Percentiles rank a stretch among this genome's conserved stretches.
phyloP scores from a whole-genome alignment of 108 stramenopile genomes.

The Cyclotella kingstonii region DNA sequence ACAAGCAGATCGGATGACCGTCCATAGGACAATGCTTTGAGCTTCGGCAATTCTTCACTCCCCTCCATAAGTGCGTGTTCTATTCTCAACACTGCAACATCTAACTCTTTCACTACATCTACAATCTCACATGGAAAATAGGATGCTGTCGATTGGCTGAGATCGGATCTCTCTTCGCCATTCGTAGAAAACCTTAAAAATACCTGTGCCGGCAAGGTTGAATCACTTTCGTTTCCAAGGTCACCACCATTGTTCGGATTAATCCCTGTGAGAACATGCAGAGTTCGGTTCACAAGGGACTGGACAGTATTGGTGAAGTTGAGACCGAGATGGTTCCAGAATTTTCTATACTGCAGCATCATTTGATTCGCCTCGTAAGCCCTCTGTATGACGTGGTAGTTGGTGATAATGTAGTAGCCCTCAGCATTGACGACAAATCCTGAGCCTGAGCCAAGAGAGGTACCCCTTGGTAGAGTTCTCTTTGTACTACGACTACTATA shows the following conservation, averaged over 20 bases:
- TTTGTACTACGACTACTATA: too few species aligned
- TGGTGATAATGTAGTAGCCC: slow-evolving; percentile 84
- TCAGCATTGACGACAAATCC: slow-evolving; percentile 68
- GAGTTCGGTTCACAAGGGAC: slow-evolving; percentile 11
- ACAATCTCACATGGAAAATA: slow-evolving; percentile 53
- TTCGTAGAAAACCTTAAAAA: slow-evolving; percentile 32
- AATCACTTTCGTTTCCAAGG: not conserved
- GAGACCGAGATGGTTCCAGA: slow-evolving; percentile 25
- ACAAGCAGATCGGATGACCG: slow-evolving; percentile 68
- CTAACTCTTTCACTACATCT: slow-evolving; percentile 78
- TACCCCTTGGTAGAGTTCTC: slow-evolving; percentile 16
- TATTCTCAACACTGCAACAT: slow-evolving; percentile 69
- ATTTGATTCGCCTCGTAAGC: slow-evolving; percentile 45
- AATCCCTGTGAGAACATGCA: slow-evolving; percentile 14
- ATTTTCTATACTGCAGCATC: slow-evolving; percentile 17
- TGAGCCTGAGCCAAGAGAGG: slow-evolving; percentile 60
- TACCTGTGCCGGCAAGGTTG: slow-evolving; percentile 15
- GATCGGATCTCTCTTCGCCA: slow-evolving; percentile 1
- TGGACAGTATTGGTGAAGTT: slow-evolving; percentile 39
- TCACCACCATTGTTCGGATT: not conserved
- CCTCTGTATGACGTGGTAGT: slow-evolving; percentile 84
- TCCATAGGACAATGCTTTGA: slow-evolving; percentile 44
- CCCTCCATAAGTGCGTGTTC: not conserved
- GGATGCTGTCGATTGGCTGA: slow-evolving; percentile 5
- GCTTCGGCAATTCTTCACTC: slow-evolving; percentile 7